Percentiles rank a stretch among this genome's conserved stretches.
phyloP scores from a whole-genome alignment of 768 basidiomycete species.

The Russula earlei region DNA sequence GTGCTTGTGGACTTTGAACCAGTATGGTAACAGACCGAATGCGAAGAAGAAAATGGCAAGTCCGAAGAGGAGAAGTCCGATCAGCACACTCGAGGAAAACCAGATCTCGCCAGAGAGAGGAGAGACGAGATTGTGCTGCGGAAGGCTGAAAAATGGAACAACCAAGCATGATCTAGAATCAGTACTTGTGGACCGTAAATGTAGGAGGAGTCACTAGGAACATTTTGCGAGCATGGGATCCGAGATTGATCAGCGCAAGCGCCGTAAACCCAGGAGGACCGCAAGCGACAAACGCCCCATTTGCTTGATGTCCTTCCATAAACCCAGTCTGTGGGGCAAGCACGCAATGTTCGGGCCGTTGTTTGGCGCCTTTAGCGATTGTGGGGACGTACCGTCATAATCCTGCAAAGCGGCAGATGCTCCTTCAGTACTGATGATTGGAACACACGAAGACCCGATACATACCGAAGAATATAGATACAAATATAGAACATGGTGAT shows the following conservation, averaged over 20 bases:
- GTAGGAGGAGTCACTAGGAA: conserved; percentile 18
- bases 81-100: conserved; percentile 34
- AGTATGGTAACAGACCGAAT: conserved; percentile 37
- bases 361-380: background rate
- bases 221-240: conserved; percentile 31
- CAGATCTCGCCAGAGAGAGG: conserved; percentile 36
- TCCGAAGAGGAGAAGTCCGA: conserved; percentile 34
- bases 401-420: conserved; percentile 22
- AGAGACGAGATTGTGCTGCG: conserved; percentile 29
- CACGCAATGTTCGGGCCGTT: background rate
- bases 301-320: conserved; percentile 39
- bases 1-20: conserved; percentile 41
- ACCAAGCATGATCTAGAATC: background rate
- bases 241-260: conserved; percentile 37
- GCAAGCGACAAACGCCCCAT: conserved; percentile 39
- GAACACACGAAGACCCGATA: background rate
- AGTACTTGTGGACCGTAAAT: background rate
- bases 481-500: conserved; percentile 43
- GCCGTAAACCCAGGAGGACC: conserved; percentile 44
- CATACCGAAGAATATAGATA: conserved; percentile 39
- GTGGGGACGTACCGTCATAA: conserved; percentile 29
- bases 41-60: conserved; percentile 40
- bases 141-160: conserved; percentile 23
- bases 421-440: background rate
- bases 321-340: conserved; percentile 35